phyloP scores from a whole-genome alignment of 345 rosid species.

The Eucalyptus cloeziana region DNA sequence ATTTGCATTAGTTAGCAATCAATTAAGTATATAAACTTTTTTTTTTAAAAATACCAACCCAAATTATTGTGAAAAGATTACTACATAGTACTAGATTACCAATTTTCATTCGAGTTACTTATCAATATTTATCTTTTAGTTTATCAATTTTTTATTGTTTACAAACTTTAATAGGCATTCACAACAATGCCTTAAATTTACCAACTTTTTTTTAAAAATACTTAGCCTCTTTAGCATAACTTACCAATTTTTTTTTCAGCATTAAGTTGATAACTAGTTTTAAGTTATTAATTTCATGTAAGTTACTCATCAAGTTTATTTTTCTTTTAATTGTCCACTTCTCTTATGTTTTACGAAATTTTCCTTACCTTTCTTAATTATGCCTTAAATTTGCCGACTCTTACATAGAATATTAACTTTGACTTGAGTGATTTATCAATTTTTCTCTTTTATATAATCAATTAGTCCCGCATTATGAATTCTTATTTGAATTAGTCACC shows the following conservation, averaged over 20 bases:
- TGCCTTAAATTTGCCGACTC: no score
- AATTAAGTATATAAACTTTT: neutral
- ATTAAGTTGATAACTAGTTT: neutral
- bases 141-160: neutral
- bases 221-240: neutral
- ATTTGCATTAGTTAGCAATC: neutral
- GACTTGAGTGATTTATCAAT: no score
- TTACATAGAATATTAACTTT: no score
- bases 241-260: neutral
- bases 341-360: neutral
- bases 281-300: no score
- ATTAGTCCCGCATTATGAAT: neutral
- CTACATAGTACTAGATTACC: neutral
- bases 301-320: neutral
- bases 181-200: neutral
- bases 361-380: no score
- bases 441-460: no score
- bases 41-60: neutral
- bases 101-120: neutral
- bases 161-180: neutral
- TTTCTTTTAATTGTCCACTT: neutral
- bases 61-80: neutral
- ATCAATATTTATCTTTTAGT: neutral
- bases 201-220: neutral
- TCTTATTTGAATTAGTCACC: neutral